Base-by-base conservation (phyloP, 2,329 filamentous ascomycete species). In the Coniella vitis region DNA sequence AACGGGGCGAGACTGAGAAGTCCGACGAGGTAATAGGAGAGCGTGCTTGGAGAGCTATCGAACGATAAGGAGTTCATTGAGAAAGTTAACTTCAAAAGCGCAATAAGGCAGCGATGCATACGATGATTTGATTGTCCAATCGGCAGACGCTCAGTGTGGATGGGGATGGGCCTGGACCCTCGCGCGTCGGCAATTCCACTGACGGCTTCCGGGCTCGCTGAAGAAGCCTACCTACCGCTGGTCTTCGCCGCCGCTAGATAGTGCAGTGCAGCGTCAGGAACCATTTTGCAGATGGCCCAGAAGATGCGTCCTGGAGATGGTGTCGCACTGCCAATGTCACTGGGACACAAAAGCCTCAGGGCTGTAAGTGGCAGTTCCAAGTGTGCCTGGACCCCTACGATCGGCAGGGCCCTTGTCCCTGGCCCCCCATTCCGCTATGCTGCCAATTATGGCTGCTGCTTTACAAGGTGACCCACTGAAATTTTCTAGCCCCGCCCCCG, bases 401-500 rank as follows among this genome's bases (percentile, higher is more conserved):
- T 52, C 47, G 37, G 14, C 47, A 22, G 4, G 25, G 19, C 5
- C 40, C 40, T 19, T 31, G 36, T 45, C 25, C 38, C 31, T 39
- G 38, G 20, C 21, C 16, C 10, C n/a, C 21, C 7, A 17, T 16
- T 38, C 38, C n/a, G n/a, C n/a, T 31, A 22, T 29, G 10, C 25
- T 5, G 25, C 50, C 46, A 52, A 46, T 48, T 43, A 37, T 12
- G 42, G 17, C 35, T 20, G 41, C 32, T 36, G 22, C 32, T 48
- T 21, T 45, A 34, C 21, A 12, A 32, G 5, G 17, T n/a, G 21
- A 7, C 29, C 42, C 34, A 21, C 40, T 34, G 14, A 38, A 49
- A 38, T 38, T 52, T 52, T 49, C 21, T 16, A 16, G 29, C 46
- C 49, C 50, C 47, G 42, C 50, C 50, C 50, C 50, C 47, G 44